Evolutionary conservation across 1,139 yeast genomes (phyloP), one percentile per base, ranked within the genome.

Genomic region (Yamadazyma siamensis): DNA sequence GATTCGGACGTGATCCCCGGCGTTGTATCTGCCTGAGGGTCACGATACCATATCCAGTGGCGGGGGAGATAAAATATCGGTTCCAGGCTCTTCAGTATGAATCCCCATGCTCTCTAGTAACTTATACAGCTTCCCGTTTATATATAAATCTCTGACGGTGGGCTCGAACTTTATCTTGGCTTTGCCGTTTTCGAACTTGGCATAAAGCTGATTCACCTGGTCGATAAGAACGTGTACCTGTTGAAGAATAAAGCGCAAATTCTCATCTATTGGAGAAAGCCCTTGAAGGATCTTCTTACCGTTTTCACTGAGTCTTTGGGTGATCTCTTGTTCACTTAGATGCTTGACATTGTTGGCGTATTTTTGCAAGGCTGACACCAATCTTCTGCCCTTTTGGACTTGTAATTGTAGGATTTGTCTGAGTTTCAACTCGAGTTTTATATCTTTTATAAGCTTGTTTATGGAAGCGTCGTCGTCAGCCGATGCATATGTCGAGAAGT

Each of bases 181-280:
- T 39, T 39, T 27, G 22, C 36, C 37, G 25, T 47, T 41, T 8
- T 51, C 49, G 28, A 70, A 45, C 35, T 63, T 57, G n/a, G 41
- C 44, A 34, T 61, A 61, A 6, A 72, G 44, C 12, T 46, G 49
- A 11, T 54, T 51, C 1, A 67, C 59, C 37, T 70, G 72, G 2
- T 52, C 48, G 1, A 70, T 52, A 29, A 74, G 54, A 22, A 61
- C 58, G 29, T 60, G 60, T 16, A 65, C 63, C 36, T 72, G 73
- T 21, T 50, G 49, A n/a, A 68, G 45, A 23, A 71, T 40, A 43
- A 62, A 77, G 42, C 63, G 62, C 16, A 75, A 49, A 3, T 77
- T 72, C 32, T 79, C 83, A 36, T 67, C 68, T 15, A 78, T 46
- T 3, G 84, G 83, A 2, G 67, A 54, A 11, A 76, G 49, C n/a